Evolutionary conservation across 108 stramenopile species (phyloP).

Genomic region (Thalassiosira profunda): DNA sequence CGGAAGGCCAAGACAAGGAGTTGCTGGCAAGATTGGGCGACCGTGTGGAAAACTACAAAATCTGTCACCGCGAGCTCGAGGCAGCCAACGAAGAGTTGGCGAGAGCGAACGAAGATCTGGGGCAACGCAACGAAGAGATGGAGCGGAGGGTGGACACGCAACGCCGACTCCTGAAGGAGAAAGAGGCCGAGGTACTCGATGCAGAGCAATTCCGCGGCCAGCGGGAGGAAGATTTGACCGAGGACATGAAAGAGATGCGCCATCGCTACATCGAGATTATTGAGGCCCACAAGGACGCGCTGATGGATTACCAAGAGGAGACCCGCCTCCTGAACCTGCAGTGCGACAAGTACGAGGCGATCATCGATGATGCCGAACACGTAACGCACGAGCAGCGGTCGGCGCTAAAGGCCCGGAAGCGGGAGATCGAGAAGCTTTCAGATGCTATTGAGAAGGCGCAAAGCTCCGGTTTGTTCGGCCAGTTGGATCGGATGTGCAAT

Average conservation of each 20-base stretch:
- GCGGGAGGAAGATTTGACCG: slow-evolving; percentile 7
- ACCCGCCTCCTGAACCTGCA: slow-evolving; percentile 13
- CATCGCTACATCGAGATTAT: slow-evolving; percentile 19
- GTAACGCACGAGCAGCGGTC: slow-evolving; percentile 12
- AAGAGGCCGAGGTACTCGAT: too few species aligned
- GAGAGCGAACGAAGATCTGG: too few species aligned
- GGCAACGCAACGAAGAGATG: too few species aligned
- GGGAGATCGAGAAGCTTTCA: slow-evolving; percentile 14
- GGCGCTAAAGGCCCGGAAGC: slow-evolving; percentile 1
- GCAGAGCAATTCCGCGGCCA: too few species aligned
- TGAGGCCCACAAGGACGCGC: slow-evolving; percentile 9
- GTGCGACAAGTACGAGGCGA: slow-evolving; percentile 24
- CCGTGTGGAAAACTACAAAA: neutral
- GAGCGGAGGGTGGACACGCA: slow-evolving; percentile 18
- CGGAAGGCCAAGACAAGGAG: slow-evolving; percentile 15
- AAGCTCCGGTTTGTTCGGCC: neutral
- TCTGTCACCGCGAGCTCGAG: too few species aligned
- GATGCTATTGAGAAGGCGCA: slow-evolving; percentile 13
- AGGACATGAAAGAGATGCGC: slow-evolving; percentile 14
- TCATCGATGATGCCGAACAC: slow-evolving; percentile 30
- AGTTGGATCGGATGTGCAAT: neutral
- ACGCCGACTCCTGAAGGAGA: slow-evolving; percentile 11
- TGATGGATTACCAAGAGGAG: slow-evolving; percentile 19
- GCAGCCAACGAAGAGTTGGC: slow-evolving; percentile 16
- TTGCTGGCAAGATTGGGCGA: neutral